Base-by-base conservation (phyloP, 2,329 filamentous ascomycete genomes). In the Trichoderma breve region DNA sequence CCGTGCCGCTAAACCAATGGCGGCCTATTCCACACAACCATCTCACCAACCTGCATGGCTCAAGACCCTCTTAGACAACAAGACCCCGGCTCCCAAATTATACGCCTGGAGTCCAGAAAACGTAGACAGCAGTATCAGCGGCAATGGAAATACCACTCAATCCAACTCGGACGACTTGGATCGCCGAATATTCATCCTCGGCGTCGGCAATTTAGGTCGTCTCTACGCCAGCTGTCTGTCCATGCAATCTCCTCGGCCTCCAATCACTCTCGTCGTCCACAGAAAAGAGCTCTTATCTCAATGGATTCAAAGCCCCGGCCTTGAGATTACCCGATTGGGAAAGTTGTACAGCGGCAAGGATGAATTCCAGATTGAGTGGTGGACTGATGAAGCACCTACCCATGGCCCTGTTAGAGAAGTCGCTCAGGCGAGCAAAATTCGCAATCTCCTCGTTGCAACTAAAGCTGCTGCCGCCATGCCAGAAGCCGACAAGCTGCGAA, bases 251-350 rank as follows among this genome's bases (percentile, higher is more conserved):
- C 81, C 88, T 24, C 86, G 87, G 3, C 93, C 93, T 5, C 92
- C 92, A 0, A 87, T 97, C 47, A 95, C 93, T 0, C 86, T 98
- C 6, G 86, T 97, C n/a, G 86, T 97, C 43, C 92, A 94, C 77
- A 86, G 85, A n/a, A 79, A 78, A 65, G 81, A 83, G 30, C 83
- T 88, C 4, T 80, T 89, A 3, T 77, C 83, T 64, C 79, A 84
- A 24, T 90, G 88, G 87, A 76, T 76, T 4, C 68, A 78, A 1
- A 73, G 80, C 3, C 82, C 83, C 0, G 86, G 85, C 4, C 81
- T 89, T 39, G 81, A 84, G 75, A 80, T 87, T 51, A 78, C 80
- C n/a, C 80, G 83, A 9, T 74, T 77, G 11, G 82, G 79, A 3
- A 70, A 73, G 6, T 61, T 75, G 0, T 78, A 82, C 26, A 77